Conservation (phyloP, 768 basidiomycete genomes). For the Tulasnella sp. region DNA sequence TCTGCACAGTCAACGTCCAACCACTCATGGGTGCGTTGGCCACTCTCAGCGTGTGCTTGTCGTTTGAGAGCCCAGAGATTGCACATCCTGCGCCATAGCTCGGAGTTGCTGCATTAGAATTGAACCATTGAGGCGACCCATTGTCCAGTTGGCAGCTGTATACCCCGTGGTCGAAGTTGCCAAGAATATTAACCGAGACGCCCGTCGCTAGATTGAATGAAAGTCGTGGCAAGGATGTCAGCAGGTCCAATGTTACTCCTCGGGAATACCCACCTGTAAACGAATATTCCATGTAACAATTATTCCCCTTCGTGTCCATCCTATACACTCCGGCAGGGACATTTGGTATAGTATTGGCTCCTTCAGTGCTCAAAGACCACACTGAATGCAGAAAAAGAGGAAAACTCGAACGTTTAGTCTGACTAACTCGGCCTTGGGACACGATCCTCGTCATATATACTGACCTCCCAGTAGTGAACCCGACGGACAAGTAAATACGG, state of each 20-base stretch:
- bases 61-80: not conserved
- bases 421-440: no score
- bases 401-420: no score
- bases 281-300: not conserved
- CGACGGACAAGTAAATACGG: no score
- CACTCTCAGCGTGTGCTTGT: not conserved
- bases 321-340: not conserved
- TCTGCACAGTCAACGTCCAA: not conserved
- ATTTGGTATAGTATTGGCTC: no score
- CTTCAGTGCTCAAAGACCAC: no score
- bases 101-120: not conserved
- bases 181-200: not conserved
- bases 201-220: not conserved
- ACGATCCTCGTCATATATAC: no score
- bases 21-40: not conserved
- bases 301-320: not conserved
- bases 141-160: slow-evolving; percentile 9
- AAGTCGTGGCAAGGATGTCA: not conserved
- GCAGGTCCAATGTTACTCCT: not conserved
- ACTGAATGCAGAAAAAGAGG: no score
- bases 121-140: slow-evolving; percentile 9
- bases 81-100: not conserved
- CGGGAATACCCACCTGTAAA: not conserved
- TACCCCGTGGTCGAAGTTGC: not conserved
- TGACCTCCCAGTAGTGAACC: no score